Conservation (phyloP, 73 alveolate species). For the Paramecium biaurelia region DNA sequence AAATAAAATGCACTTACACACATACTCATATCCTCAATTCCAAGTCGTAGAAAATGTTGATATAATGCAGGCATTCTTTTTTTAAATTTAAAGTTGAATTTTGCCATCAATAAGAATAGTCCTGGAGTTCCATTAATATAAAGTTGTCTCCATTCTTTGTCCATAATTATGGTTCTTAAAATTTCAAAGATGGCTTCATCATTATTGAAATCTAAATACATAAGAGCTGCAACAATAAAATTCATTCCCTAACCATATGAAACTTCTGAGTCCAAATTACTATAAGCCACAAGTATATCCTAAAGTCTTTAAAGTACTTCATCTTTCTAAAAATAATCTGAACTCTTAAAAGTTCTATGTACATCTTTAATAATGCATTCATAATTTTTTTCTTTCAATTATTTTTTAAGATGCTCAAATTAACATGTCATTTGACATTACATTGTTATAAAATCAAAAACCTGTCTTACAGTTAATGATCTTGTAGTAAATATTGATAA, state of each 20-base stretch:
- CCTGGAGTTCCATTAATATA: background rate
- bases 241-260: conserved; percentile 30
- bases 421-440: background rate
- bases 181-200: conserved; percentile 19
- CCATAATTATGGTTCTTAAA: background rate
- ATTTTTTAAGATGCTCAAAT: background rate
- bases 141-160: conserved; percentile 29
- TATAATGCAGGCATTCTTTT: background rate
- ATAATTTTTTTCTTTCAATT: background rate
- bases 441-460: background rate
- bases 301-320: background rate
- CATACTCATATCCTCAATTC: background rate
- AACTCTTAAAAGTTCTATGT: background rate
- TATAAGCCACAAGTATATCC: conserved; percentile 1
- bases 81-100: background rate
- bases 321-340: background rate
- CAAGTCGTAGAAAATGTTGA: background rate
- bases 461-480: background rate
- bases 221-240: background rate
- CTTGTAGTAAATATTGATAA: conserved; percentile 12
- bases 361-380: background rate
- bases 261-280: conserved; percentile 19
- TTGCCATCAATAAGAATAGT: background rate
- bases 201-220: background rate
- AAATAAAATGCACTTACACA: conserved; percentile 22